These are phyloP conservation scores for Ciborinia camelliae DNA, from an alignment of 2,329 filamentous ascomycete species.

Conservation along the genomic window DNA sequence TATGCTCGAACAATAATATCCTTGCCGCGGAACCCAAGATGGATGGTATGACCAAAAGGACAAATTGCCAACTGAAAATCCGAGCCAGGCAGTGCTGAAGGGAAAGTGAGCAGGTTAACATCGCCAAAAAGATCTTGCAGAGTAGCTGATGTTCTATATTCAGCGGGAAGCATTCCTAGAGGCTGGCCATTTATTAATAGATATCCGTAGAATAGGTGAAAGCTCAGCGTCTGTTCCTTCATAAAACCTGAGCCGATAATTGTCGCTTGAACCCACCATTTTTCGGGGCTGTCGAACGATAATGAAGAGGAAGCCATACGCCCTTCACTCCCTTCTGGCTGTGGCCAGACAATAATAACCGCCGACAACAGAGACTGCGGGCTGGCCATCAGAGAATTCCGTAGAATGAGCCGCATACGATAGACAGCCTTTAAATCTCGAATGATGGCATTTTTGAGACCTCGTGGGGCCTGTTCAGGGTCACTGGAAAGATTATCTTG, in stretches of 20 bases:
- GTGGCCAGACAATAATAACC: constrained; percentile 45
- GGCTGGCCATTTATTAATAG: constrained; percentile 48
- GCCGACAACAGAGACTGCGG: constrained; percentile 37
- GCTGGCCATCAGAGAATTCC: constrained; percentile 37
- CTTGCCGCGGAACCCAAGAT: constrained; percentile 49
- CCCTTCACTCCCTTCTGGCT: constrained; percentile 29
- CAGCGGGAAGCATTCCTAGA: constrained; percentile 51
- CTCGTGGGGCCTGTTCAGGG: constrained; percentile 37
- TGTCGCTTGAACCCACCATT: constrained; percentile 39
- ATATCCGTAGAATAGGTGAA: constrained; percentile 47
- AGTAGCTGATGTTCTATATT: constrained; percentile 44
- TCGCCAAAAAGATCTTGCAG: constrained; percentile 53
- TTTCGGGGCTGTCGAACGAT: constrained; percentile 30
- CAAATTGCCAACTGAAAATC: constrained; percentile 42
- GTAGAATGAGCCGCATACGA: constrained; percentile 39
- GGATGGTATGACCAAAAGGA: constrained; percentile 45
- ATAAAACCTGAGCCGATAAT: constrained; percentile 33
- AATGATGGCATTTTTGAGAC: constrained; percentile 42
- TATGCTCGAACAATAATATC: constrained; percentile 47
- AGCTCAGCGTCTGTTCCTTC: constrained; percentile 40
- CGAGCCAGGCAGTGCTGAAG: constrained; percentile 53
- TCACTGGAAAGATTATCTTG: constrained; percentile 47
- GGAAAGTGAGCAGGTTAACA: constrained; percentile 49
- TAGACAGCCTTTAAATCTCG: constrained; percentile 47
- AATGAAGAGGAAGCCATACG: constrained; percentile 27